phyloP scores from a whole-genome alignment of 179 eudicot genomes.

The Patellifolia procumbens region DNA sequence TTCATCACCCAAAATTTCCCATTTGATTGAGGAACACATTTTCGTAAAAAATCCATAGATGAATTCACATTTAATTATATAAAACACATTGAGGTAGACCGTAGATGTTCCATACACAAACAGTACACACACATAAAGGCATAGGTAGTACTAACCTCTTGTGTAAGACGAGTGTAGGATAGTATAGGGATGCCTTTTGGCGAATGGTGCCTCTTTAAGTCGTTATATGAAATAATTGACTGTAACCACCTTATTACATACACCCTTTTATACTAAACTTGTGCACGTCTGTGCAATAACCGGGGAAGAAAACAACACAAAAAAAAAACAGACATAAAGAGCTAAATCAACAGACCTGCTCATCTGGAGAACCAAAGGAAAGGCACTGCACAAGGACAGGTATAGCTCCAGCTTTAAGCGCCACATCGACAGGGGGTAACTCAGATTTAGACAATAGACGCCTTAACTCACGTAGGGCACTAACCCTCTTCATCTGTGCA shows the following conservation, averaged over 20 bases:
- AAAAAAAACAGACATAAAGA: background rate
- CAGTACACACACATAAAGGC: background rate
- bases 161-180: background rate
- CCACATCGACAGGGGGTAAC: slow-evolving; percentile 93
- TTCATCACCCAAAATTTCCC: background rate
- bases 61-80: background rate
- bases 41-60: background rate
- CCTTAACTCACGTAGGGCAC: slow-evolving; percentile 79
- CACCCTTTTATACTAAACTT: background rate
- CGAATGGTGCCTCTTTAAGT: background rate
- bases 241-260: background rate
- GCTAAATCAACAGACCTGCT: slow-evolving; percentile 58
- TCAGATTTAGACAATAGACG: slow-evolving; percentile 82
- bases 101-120: background rate
- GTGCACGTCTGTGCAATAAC: background rate
- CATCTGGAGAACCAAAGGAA: slow-evolving; percentile 91
- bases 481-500: slow-evolving; percentile 66
- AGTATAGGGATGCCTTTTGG: background rate
- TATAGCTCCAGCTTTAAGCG: slow-evolving; percentile 78
- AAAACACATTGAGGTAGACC: background rate
- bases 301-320: too few species aligned
- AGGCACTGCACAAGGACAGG: slow-evolving; percentile 84
- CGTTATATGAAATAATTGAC: too few species aligned
- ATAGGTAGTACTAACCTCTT: background rate
- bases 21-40: background rate